Evolutionary conservation across 306 rosid species (phyloP).

Genomic region (Glycine tomentella): DNA sequence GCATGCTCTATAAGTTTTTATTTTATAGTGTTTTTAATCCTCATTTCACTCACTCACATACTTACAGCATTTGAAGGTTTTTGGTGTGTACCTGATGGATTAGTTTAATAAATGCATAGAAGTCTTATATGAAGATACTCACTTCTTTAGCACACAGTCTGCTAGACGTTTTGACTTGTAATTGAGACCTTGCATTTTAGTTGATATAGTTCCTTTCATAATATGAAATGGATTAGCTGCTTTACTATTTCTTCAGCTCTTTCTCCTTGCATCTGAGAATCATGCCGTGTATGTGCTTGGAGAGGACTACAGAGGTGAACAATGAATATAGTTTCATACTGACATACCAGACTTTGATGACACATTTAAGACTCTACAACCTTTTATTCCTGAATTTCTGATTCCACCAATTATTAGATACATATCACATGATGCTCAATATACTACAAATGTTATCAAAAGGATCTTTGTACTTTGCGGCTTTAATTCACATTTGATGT

Average conservation of each 20-base stretch:
- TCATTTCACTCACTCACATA: not conserved
- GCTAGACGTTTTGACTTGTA: not conserved
- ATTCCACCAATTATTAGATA: not conserved
- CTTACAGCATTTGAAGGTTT: not conserved
- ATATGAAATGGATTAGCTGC: constrained; percentile 10
- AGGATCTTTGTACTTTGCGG: not conserved
- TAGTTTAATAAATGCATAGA: not conserved
- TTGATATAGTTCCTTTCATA: not conserved
- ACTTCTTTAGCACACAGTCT: not conserved
- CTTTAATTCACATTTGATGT: constrained; percentile 35
- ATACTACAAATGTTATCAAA: constrained; percentile 22
- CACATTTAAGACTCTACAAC: not conserved
- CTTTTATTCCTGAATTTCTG: constrained; percentile 16
- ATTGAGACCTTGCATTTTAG: not conserved
- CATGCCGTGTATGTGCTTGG: not conserved
- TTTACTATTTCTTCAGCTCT: not conserved
- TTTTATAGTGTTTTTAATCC: not conserved
- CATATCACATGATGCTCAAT: not conserved
- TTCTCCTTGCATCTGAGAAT: constrained; percentile 17
- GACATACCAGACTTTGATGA: no score
- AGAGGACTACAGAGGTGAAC: constrained; percentile 5
- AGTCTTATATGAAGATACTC: not conserved
- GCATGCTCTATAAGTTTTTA: not conserved
- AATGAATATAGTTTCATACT: not conserved
- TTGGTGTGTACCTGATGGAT: not conserved